Evolutionary conservation across 1,139 yeast species (phyloP).

Genomic region (Blastobotrys elegans): DNA sequence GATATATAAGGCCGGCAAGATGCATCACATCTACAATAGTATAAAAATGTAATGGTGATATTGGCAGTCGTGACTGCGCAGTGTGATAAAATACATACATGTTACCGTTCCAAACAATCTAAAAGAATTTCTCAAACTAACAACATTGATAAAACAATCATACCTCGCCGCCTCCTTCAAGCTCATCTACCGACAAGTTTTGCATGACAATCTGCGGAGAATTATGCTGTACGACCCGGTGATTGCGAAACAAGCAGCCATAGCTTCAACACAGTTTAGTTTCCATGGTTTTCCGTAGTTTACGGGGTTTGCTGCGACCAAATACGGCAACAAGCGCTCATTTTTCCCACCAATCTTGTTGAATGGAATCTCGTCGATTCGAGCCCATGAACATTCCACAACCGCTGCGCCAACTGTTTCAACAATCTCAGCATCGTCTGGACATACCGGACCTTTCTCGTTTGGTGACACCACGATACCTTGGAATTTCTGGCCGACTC

Average conservation of each 20-base stretch:
- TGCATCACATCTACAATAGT: no score
- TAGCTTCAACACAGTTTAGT: slow-evolving; percentile 91
- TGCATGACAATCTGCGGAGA: slow-evolving; percentile 38
- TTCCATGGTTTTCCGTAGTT: slow-evolving; percentile 97
- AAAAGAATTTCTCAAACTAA: no score
- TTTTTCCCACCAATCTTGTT: slow-evolving; percentile 84
- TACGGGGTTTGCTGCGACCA: slow-evolving; percentile 95
- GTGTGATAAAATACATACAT: no score
- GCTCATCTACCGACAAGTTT: not conserved
- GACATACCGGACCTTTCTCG: slow-evolving; percentile 88
- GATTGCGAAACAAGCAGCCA: slow-evolving; percentile 95
- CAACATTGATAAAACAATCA: no score
- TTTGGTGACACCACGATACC: slow-evolving; percentile 93
- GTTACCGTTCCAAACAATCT: no score
- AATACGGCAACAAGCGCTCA: slow-evolving; percentile 81
- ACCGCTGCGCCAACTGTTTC: slow-evolving; percentile 88
- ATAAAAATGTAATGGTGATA: no score
- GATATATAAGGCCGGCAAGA: no score
- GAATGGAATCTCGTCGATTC: slow-evolving; percentile 93
- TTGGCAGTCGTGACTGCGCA: no score
- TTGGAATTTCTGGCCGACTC: slow-evolving; percentile 86
- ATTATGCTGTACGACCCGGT: slow-evolving; percentile 80
- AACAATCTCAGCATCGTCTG: slow-evolving; percentile 73
- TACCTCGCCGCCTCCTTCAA: no score
- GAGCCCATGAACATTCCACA: slow-evolving; percentile 98